These are phyloP conservation scores for Pelargonium australe DNA, from an alignment of 441 rosid species.

Conservation along the genomic window DNA sequence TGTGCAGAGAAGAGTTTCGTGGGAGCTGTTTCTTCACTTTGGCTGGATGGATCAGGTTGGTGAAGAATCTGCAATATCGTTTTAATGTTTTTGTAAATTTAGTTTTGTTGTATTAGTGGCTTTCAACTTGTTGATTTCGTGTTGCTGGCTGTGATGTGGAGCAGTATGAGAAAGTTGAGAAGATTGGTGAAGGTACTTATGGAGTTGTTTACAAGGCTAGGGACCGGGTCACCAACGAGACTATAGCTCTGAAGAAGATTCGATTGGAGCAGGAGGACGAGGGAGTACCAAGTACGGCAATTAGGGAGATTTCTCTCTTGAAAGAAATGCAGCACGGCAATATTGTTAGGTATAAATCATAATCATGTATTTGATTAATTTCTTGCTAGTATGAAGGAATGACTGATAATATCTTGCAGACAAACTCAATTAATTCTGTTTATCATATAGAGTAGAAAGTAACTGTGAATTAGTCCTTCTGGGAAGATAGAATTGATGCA, in stretches of 20 bases:
- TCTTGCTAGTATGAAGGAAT: not conserved
- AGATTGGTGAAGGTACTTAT: slow-evolving; percentile 96
- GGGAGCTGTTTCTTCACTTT: slow-evolving; percentile 1
- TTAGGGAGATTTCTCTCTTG: slow-evolving; percentile 26
- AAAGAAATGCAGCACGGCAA: slow-evolving; percentile 27
- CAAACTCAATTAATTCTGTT: slow-evolving; percentile 17
- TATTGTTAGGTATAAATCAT: slow-evolving; percentile 21
- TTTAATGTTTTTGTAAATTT: not conserved
- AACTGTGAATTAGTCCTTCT: no score
- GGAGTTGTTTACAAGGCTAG: slow-evolving; percentile 97
- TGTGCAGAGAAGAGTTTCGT: not conserved
- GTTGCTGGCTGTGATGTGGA: slow-evolving; percentile 14
- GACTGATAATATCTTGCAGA: slow-evolving; percentile 19
- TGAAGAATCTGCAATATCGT: not conserved
- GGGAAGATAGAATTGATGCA: no score
- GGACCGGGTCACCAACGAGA: slow-evolving; percentile 76
- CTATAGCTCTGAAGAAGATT: slow-evolving; percentile 77
- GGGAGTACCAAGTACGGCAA: slow-evolving; percentile 27
- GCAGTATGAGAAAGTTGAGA: slow-evolving; percentile 96
- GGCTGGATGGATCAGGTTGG: slow-evolving; percentile 29
- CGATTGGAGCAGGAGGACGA: slow-evolving; percentile 36
- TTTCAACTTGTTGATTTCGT: slow-evolving; percentile 6
- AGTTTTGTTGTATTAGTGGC: not conserved
- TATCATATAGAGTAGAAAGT: no score
- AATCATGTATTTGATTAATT: slow-evolving; percentile 3